Evolutionary conservation across 352 stramenopile species (phyloP), one percentile per base, ranked within the genome.

Genomic region (Globisporangium iwayamae): DNA sequence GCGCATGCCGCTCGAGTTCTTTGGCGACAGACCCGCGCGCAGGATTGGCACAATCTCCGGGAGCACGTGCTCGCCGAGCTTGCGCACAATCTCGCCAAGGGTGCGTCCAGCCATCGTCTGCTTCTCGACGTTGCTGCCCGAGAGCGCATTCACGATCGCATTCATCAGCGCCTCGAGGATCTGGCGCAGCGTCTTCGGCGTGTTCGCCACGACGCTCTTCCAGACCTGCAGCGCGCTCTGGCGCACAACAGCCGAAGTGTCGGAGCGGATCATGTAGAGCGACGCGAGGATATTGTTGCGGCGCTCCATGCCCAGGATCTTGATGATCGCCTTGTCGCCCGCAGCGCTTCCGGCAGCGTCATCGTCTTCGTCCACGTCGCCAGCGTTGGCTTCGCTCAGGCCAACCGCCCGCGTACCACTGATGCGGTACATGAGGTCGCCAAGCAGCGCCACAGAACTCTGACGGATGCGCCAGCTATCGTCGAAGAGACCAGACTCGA

Each of bases 181-280:
- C 74, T 99, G 96, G 68, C 95, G 90, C 62, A 99, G 75, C 5
- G 96, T 98, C 75, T 94, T 94, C 5, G 96, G 97, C 28, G 98
- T 99, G 80, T 99, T 99, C 47, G 81, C 75, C 4, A 99, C 97
- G 30, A 99, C 93, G 65, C 96, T 99, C 88, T 99, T 99, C 98
- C 98, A 99, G 20, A 96, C 87, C 75, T 99, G 95, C 41, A 99
- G 75, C 43, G 98, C 96, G 61, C 83, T 95, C 72, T 99, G 96
- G 16, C 98, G 94, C 65, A 99, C 98, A 13, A 98, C 86, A 11
- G 94, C 85, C 50, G 91, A 96, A 38, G 91, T 98, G 75, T 99
- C 98, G 55, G 92, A 99, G 54, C 97, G 89, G 64, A 98, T 96
- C 71, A 99, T 97, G 84, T 99, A 99, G 20, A 99, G 76, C 62